phyloP scores from a whole-genome alignment of 2,329 filamentous ascomycete species.

The Venturia asperata region DNA sequence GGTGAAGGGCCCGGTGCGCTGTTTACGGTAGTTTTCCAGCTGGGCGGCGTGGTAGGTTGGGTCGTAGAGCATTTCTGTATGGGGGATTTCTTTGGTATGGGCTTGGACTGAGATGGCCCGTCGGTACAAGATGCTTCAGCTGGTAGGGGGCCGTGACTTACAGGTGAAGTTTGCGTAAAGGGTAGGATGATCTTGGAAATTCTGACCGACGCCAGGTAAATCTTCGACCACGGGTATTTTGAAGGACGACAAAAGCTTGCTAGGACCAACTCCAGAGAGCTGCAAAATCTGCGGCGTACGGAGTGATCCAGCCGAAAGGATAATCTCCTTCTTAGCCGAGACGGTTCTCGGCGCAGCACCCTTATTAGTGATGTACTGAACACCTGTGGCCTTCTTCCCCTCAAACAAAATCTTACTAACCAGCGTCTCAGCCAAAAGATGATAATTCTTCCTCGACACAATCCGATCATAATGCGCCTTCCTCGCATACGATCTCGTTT shows the following conservation, averaged over 20 bases:
- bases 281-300: conserved; percentile 30
- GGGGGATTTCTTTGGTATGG: not conserved
- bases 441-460: not conserved
- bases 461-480: not conserved
- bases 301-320: conserved; percentile 28
- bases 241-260: conserved; percentile 19
- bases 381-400: conserved; percentile 23
- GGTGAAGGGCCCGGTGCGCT: conserved; percentile 18
- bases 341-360: conserved; percentile 20
- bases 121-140: too few relatives aligned
- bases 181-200: conserved; percentile 14
- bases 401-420: conserved; percentile 5
- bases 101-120: not conserved
- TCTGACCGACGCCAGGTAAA: conserved; percentile 7
- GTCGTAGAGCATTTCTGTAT: conserved; percentile 14
- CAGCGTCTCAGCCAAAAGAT: not conserved
- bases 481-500: not conserved
- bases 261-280: conserved; percentile 25
- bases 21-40: conserved; percentile 9
- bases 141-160: not conserved
- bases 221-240: conserved; percentile 19
- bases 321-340: conserved; percentile 29
- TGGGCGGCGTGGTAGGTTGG: conserved; percentile 8
- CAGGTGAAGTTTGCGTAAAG: not conserved
- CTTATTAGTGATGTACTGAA: conserved; percentile 24